Base-by-base conservation (phyloP, 164 flowering plant genomes). In the Tetracentron sinense region DNA sequence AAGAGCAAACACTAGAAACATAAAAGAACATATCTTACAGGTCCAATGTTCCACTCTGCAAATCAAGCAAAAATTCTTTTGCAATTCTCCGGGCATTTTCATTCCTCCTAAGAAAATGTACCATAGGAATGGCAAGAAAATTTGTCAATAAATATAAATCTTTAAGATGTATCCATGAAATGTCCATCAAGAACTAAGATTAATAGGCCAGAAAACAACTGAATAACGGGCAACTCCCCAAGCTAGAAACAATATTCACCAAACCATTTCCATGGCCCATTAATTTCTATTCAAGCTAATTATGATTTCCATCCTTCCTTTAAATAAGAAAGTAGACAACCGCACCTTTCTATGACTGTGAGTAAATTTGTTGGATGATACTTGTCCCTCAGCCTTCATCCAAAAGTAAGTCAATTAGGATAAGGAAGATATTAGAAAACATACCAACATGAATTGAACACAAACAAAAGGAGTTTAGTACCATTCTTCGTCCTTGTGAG, bases 401-500 rank as follows among this genome's bases (percentile, higher is more conserved):
- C n/a, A 66, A n/a, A 72, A 63, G 64, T 53, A 64, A 20, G 44
- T 22, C 31, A 58, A 51, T 71, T 46, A 73, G 58, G 56, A 51
- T 53, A 58, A 33, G 46, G 30, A 49, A 46, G 19, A 10, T 4
- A 25, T 6, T 10, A 16, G 44, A 64, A 16, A 29, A 47, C 33
- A 54, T 14, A 16, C 33, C 6, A 46, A 56, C 48, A 26, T 31
- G 7, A 64, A 3, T 3, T 6, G 1, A 64, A 50, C 15, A 21
- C 53, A 42, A 22, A 42, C 14, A 46, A 54, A 3, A 56, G 2
- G 52, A 49, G 38, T 42, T 16, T 29, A 20, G 23, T 83, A 95
- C 99, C 99, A 92, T 69, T 95, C 99, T 60, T 92, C 97, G 61
- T 84, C 94, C 62, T 95, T 95, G 67, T 95, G 97, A 49, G 97